Conservation (phyloP, 805 yeast genomes). For the Wickerhamomyces alni region DNA sequence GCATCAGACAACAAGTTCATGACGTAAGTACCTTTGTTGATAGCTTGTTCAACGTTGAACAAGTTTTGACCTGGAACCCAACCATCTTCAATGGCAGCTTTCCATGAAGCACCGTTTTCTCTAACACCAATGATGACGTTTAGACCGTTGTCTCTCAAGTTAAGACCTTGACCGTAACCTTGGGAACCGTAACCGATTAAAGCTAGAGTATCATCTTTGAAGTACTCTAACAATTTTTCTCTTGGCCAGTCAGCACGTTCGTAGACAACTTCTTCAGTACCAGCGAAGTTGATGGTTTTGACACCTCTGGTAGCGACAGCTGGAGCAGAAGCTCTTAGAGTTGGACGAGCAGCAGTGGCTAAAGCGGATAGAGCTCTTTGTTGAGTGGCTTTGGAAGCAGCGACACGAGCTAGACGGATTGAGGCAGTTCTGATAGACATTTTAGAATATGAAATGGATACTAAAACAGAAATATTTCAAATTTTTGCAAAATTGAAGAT, state of each 20-base stretch:
- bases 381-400: constrained; percentile 30
- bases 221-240: constrained; percentile 91
- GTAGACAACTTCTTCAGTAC: constrained; percentile 90
- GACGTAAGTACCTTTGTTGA: constrained; percentile 83
- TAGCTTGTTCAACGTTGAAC: constrained; percentile 92
- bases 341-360: constrained; percentile 51
- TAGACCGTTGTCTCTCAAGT: constrained; percentile 98
- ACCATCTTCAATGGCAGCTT: constrained; percentile 98
- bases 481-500: no score
- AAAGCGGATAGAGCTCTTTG: constrained; percentile 62
- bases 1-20: constrained; percentile 99
- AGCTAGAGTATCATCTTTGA: constrained; percentile 97
- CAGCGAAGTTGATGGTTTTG: constrained; percentile 95
- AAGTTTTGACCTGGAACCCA: constrained; percentile 99
- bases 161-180: constrained; percentile 99
- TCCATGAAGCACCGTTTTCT: constrained; percentile 99
- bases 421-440: constrained; percentile 41
- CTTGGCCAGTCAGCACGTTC: constrained; percentile 99
- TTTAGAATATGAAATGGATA: not conserved
- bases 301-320: constrained; percentile 77
- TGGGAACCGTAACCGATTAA: constrained; percentile 99
- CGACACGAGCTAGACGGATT: constrained; percentile 42
- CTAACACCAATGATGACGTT: constrained; percentile 98
- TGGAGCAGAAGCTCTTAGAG: constrained; percentile 45
- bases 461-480: no score